Conservation (phyloP, 2,329 filamentous ascomycete species). For the Seiridium cupressi region DNA sequence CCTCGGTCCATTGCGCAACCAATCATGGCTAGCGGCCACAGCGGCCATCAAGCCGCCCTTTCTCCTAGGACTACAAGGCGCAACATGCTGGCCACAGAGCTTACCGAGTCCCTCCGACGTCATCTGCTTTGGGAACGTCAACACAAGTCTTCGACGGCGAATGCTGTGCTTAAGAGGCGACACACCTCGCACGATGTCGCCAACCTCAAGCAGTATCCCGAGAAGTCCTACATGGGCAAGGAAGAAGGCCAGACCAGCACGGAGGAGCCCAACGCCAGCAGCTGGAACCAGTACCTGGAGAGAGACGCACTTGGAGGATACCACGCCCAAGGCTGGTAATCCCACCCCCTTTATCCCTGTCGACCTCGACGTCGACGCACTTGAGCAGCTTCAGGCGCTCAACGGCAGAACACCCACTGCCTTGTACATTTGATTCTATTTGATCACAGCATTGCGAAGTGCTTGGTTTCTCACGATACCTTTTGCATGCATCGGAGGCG, state of each 20-base stretch:
- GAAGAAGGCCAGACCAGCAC: conserved; percentile 31
- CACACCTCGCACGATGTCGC: conserved; percentile 90
- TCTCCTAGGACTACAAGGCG: conserved; percentile 89
- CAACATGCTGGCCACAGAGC: conserved; percentile 93
- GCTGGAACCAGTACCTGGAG: conserved; percentile 84
- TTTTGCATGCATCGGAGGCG: conserved; percentile 29
- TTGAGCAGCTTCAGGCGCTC: conserved; percentile 9
- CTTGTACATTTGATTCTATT: conserved; percentile 25
- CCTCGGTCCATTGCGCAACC: conserved; percentile 71
- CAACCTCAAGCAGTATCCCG: conserved; percentile 80
- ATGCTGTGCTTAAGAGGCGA: conserved; percentile 83
- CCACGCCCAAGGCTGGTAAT: conserved; percentile 80
- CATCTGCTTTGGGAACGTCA: conserved; percentile 94
- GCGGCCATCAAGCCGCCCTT: conserved; percentile 66
- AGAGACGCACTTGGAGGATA: conserved; percentile 78
- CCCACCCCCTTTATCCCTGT: conserved; percentile 5
- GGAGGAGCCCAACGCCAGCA: conserved; percentile 63
- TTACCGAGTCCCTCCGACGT: conserved; percentile 88
- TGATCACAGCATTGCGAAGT: conserved; percentile 29
- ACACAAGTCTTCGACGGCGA: conserved; percentile 86
- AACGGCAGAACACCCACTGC: conserved; percentile 19
- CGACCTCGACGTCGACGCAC: not conserved
- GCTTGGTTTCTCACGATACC: conserved; percentile 28
- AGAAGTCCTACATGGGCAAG: conserved; percentile 59
- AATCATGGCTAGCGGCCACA: conserved; percentile 72